Conservation (phyloP, 805 yeast genomes). For the Yarrowia porcina region DNA sequence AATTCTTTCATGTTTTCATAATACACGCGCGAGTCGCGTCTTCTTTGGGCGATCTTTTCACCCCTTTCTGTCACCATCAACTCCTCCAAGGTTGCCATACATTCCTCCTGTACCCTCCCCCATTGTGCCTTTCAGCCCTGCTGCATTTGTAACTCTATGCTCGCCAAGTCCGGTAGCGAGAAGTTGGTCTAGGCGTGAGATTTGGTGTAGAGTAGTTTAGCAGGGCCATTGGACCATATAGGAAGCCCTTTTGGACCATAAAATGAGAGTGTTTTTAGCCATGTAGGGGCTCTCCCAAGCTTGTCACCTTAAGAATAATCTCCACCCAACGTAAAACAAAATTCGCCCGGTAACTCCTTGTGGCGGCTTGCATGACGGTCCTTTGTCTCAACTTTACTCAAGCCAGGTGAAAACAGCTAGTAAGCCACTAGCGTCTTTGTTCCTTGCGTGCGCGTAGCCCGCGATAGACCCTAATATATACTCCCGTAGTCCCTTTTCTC, state of each 20-base stretch:
- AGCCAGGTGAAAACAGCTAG: not conserved
- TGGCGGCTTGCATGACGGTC: not conserved
- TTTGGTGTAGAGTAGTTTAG: too few species aligned
- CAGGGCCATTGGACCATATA: too few species aligned
- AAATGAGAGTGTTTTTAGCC: too few species aligned
- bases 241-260: too few species aligned
- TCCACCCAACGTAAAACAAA: not conserved
- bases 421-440: not conserved
- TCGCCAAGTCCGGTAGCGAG: slow-evolving; percentile 12
- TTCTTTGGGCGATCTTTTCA: not conserved
- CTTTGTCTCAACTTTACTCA: not conserved
- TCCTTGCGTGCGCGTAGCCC: slow-evolving; percentile 4
- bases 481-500: not conserved
- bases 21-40: not conserved
- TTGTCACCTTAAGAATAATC: too few species aligned
- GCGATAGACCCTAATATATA: not conserved
- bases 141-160: not conserved
- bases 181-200: not conserved
- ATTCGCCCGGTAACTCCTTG: not conserved
- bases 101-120: slow-evolving; percentile 7
- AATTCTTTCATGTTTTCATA: not conserved
- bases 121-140: slow-evolving; percentile 22
- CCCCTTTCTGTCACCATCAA: not conserved
- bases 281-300: too few species aligned
- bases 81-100: slow-evolving; percentile 12